Evolutionary conservation across 176 grass and related monocot genomes (phyloP).

Genomic region (Cymbopogon citratus): DNA sequence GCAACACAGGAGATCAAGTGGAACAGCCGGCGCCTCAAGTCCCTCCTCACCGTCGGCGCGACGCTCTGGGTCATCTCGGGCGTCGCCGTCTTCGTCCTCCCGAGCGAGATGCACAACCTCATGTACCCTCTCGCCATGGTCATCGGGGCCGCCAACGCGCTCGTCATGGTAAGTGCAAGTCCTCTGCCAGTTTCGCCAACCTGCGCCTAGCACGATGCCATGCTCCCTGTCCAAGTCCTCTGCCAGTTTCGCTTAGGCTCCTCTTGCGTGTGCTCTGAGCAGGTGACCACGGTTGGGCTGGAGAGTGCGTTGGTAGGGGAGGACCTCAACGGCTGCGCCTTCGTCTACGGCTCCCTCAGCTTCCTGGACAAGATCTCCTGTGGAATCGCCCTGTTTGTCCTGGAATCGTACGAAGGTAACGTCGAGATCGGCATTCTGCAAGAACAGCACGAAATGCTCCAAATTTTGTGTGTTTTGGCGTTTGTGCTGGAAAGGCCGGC

Average conservation of each 20-base stretch:
- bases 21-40: slow-evolving; percentile 54
- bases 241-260: no score
- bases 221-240: background rate
- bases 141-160: slow-evolving; percentile 58
- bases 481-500: background rate
- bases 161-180: slow-evolving; percentile 29
- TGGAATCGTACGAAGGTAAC: slow-evolving; percentile 70
- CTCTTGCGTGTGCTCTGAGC: background rate
- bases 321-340: slow-evolving; percentile 55
- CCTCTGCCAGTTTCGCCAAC: no score
- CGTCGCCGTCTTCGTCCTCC: slow-evolving; percentile 53
- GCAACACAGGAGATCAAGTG: slow-evolving; percentile 59
- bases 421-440: background rate
- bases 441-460: background rate
- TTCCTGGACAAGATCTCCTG: slow-evolving; percentile 75
- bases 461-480: background rate
- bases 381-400: slow-evolving; percentile 56
- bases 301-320: slow-evolving; percentile 62
- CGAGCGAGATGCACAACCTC: slow-evolving; percentile 45
- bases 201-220: no score
- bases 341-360: slow-evolving; percentile 73
- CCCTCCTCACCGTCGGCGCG: slow-evolving; percentile 47
- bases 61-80: slow-evolving; percentile 65
- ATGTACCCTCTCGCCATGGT: slow-evolving; percentile 62
- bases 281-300: slow-evolving; percentile 58